Evolutionary conservation across 352 stramenopile genomes (phyloP).

Genomic region (Globisporangium paroecandrum): DNA sequence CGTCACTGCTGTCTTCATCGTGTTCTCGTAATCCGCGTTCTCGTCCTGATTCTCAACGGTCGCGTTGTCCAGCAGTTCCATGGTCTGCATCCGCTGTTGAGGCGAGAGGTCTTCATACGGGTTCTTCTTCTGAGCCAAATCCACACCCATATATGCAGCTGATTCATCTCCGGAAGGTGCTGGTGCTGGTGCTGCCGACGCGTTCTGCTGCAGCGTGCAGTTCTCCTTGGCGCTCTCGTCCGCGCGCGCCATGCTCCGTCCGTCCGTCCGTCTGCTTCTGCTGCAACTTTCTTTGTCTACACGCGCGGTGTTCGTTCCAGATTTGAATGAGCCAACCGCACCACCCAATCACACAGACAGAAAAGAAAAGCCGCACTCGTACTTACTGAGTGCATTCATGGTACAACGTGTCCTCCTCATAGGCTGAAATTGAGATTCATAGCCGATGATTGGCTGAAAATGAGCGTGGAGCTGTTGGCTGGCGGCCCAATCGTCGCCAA

Average conservation of each 20-base stretch:
- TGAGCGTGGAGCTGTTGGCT: constrained; percentile 12
- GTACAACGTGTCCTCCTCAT: background rate
- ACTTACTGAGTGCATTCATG: constrained; percentile 2
- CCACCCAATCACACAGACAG: background rate
- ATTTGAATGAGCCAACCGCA: constrained; percentile 6
- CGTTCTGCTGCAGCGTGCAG: background rate
- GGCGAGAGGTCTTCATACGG: background rate
- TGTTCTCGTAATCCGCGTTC: background rate
- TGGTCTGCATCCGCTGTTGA: background rate
- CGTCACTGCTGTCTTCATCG: no score
- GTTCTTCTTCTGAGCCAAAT: background rate
- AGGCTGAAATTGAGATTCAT: background rate
- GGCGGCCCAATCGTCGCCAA: constrained; percentile 11
- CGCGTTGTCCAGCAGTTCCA: constrained; percentile 3
- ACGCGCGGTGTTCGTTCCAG: background rate
- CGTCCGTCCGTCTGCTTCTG: background rate
- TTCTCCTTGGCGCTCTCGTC: constrained; percentile 15
- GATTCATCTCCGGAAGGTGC: no score
- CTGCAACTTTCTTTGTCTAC: background rate
- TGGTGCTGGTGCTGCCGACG: background rate
- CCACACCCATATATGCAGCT: no score
- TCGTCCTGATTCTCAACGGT: constrained; percentile 6
- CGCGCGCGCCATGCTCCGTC: constrained; percentile 1
- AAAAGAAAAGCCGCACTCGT: background rate
- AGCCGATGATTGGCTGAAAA: constrained; percentile 5